These are phyloP conservation scores for Themeda triandra DNA, from an alignment of 176 grass and related monocot species.

Conservation along the genomic window DNA sequence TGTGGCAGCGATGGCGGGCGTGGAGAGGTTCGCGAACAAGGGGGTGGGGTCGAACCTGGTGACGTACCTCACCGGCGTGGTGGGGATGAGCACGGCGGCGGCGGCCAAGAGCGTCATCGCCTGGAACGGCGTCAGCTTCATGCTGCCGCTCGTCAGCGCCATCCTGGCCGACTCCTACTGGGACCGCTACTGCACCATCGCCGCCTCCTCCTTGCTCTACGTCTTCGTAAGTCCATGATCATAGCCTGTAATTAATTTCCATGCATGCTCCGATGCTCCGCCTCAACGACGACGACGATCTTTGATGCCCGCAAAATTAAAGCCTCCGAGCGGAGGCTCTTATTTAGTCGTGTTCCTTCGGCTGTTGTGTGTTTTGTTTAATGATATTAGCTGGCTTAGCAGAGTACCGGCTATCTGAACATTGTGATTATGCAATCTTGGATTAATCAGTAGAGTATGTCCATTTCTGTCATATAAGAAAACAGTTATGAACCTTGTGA, in stretches of 20 bases:
- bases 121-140: constrained; percentile 80
- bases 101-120: constrained; percentile 76
- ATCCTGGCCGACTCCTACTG: constrained; percentile 79
- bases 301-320: neutral
- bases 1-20: constrained; percentile 73
- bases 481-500: neutral
- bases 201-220: constrained; percentile 70
- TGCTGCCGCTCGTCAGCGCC: constrained; percentile 73
- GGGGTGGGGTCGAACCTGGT: constrained; percentile 89
- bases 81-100: constrained; percentile 77
- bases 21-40: constrained; percentile 87
- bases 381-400: neutral
- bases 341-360: neutral
- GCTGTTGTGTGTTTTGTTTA: neutral
- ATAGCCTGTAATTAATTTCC: neutral
- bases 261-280: neutral
- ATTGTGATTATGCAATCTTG: neutral
- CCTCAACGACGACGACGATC: neutral
- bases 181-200: constrained; percentile 73
- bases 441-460: no score
- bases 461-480: no score
- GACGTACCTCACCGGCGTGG: constrained; percentile 70
- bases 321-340: neutral
- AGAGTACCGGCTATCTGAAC: neutral
- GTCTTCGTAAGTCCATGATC: constrained; percentile 46